phyloP scores from a whole-genome alignment of 2,329 filamentous ascomycete species.

The Corniculantispora saksenae region DNA sequence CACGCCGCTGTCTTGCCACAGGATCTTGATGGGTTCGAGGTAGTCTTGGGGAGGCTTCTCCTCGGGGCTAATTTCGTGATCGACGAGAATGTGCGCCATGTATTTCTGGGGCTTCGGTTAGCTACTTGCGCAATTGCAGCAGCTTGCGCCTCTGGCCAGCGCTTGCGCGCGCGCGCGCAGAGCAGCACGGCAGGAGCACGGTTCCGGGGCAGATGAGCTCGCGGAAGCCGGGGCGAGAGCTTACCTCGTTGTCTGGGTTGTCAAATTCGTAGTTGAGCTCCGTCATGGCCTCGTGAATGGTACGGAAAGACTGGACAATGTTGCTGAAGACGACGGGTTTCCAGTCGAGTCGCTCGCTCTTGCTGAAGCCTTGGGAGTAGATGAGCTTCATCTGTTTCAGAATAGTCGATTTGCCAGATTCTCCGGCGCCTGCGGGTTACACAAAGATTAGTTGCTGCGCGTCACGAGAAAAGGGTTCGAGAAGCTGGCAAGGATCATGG shows the following conservation, averaged over 20 bases:
- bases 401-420: slow-evolving; percentile 89
- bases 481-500: slow-evolving; percentile 4
- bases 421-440: slow-evolving; percentile 74
- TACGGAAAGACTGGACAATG: slow-evolving; percentile 86
- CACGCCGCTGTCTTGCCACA: slow-evolving; percentile 85
- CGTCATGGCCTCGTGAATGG: slow-evolving; percentile 88
- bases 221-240: slow-evolving; percentile 28
- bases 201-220: neutral
- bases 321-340: slow-evolving; percentile 96
- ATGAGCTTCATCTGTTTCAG: slow-evolving; percentile 99
- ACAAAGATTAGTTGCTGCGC: slow-evolving; percentile 31
- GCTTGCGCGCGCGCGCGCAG: neutral
- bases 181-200: neutral
- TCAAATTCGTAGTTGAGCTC: slow-evolving; percentile 80
- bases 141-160: too few relatives aligned
- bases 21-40: slow-evolving; percentile 74
- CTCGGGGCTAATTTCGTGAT: slow-evolving; percentile 79
- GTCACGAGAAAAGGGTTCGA: neutral
- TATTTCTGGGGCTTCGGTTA: slow-evolving; percentile 59
- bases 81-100: slow-evolving; percentile 74
- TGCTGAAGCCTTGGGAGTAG: slow-evolving; percentile 87
- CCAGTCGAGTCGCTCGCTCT: slow-evolving; percentile 87
- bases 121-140: slow-evolving; percentile 6
- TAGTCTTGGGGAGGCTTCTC: slow-evolving; percentile 79
- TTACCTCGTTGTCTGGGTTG: slow-evolving; percentile 75